phyloP scores from a whole-genome alignment of 2,329 filamentous ascomycete species.

The Verticillium longisporum region DNA sequence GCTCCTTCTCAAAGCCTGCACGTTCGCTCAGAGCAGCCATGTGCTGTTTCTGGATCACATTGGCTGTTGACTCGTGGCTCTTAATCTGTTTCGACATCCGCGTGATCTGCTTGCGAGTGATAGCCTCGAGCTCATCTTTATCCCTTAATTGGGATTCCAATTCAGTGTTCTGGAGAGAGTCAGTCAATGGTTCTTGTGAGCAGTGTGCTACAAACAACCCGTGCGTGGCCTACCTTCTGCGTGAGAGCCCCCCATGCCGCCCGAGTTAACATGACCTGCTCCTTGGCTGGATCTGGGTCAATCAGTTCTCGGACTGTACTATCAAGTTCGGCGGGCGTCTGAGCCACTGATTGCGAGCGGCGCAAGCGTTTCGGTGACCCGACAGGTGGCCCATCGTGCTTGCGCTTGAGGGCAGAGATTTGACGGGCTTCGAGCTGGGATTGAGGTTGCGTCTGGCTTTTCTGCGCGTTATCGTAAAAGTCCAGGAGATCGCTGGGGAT shows the following conservation, averaged over 20 bases:
- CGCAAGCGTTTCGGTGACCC: background rate
- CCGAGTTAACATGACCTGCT: background rate
- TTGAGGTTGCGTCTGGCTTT: constrained; percentile 14
- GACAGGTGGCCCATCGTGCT: constrained; percentile 16
- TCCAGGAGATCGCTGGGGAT: constrained; percentile 44
- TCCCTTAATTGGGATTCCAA: constrained; percentile 27
- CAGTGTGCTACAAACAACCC: background rate
- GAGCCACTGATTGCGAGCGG: background rate
- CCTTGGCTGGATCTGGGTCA: background rate
- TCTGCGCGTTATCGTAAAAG: constrained; percentile 33
- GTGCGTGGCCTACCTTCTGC: background rate
- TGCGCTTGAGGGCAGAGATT: constrained; percentile 34
- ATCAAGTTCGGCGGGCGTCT: background rate
- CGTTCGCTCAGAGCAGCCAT: constrained; percentile 46
- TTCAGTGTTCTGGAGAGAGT: constrained; percentile 3
- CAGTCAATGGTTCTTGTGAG: background rate
- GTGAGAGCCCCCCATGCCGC: background rate
- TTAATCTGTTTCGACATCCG: constrained; percentile 27
- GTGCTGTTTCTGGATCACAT: constrained; percentile 37
- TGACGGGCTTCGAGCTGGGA: constrained; percentile 1
- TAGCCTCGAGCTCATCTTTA: constrained; percentile 15
- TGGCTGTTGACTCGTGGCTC: constrained; percentile 36
- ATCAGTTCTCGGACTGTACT: background rate
- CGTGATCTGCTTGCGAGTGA: constrained; percentile 9
- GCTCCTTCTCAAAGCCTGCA: constrained; percentile 37